Conservation (phyloP, 192 early-diverging fungal genomes). For the Coemansia umbellata region DNA sequence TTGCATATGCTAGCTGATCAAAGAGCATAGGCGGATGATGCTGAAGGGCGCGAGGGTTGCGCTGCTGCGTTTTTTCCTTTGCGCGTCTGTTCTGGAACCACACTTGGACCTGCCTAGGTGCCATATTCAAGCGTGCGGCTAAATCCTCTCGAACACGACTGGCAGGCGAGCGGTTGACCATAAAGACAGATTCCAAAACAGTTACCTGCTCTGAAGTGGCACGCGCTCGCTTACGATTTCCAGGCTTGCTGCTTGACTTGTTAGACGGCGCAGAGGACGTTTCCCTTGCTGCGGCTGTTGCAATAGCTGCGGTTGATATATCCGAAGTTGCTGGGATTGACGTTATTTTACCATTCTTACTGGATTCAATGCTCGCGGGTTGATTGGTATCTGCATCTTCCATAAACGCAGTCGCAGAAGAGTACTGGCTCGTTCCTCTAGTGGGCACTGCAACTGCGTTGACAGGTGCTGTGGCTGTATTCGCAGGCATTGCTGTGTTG, state of each 20-base stretch:
- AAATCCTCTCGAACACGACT: constrained; percentile 59
- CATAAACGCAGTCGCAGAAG: too few species aligned
- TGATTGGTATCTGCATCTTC: not conserved
- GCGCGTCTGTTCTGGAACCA: constrained; percentile 90
- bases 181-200: constrained; percentile 65
- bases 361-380: not conserved
- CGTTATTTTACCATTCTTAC: not conserved
- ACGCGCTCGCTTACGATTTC: constrained; percentile 59
- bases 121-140: constrained; percentile 66
- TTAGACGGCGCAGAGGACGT: not conserved
- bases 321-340: constrained; percentile 1
- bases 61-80: constrained; percentile 62
- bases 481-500: not conserved
- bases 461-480: not conserved
- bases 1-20: constrained; percentile 27
- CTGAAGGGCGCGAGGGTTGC: constrained; percentile 34
- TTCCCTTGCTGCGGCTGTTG: constrained; percentile 1
- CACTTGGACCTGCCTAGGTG: constrained; percentile 70
- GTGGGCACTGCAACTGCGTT: not conserved
- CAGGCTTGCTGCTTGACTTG: constrained; percentile 22
- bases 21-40: constrained; percentile 20
- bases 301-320: not conserved
- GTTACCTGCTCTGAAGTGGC: constrained; percentile 70
- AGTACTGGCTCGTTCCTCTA: too few species aligned
- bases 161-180: constrained; percentile 68